These are phyloP conservation scores for Pseudogymnoascus sp. DNA, from an alignment of 2,329 filamentous ascomycete genomes.

Conservation along the genomic window DNA sequence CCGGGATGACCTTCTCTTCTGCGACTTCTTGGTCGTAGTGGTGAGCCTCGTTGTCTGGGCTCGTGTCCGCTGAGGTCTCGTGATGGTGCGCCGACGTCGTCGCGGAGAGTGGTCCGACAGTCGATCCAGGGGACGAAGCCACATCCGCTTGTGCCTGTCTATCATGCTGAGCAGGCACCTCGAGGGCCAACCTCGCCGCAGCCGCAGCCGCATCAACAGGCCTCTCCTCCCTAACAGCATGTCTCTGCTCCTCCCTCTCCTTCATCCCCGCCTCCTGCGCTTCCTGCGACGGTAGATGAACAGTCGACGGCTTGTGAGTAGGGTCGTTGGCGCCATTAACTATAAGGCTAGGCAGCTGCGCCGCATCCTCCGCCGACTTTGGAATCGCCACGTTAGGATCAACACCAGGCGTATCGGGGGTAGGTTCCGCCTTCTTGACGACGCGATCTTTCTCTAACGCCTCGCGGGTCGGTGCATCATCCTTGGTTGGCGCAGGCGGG, in stretches of 20 bases:
- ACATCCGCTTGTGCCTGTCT: constrained; percentile 31
- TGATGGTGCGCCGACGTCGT: constrained; percentile 58
- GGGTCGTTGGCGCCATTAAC: constrained; percentile 19
- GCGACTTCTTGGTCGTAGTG: constrained; percentile 43
- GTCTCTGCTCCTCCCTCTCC: constrained; percentile 18
- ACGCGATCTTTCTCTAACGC: constrained; percentile 22
- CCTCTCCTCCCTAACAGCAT: constrained; percentile 15
- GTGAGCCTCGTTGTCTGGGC: constrained; percentile 58
- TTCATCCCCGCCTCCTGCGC: constrained; percentile 38
- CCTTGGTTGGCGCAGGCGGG: constrained; percentile 9
- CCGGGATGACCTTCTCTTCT: constrained; percentile 37
- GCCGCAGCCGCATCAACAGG: background rate
- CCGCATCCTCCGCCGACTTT: constrained; percentile 28
- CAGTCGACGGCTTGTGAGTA: constrained; percentile 23
- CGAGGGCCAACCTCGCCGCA: background rate
- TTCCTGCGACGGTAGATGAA: constrained; percentile 41
- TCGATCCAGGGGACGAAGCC: constrained; percentile 53
- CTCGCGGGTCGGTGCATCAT: constrained; percentile 11
- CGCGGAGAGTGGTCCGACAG: constrained; percentile 58
- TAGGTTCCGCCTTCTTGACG: constrained; percentile 19
- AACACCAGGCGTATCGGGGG: constrained; percentile 24
- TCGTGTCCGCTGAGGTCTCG: constrained; percentile 63
- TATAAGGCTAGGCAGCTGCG: constrained; percentile 22
- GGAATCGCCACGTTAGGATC: constrained; percentile 26
- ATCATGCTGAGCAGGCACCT: background rate